phyloP scores from a whole-genome alignment of 495 filamentous ascomycete genomes.

The Hypoxylon cercidicola region DNA sequence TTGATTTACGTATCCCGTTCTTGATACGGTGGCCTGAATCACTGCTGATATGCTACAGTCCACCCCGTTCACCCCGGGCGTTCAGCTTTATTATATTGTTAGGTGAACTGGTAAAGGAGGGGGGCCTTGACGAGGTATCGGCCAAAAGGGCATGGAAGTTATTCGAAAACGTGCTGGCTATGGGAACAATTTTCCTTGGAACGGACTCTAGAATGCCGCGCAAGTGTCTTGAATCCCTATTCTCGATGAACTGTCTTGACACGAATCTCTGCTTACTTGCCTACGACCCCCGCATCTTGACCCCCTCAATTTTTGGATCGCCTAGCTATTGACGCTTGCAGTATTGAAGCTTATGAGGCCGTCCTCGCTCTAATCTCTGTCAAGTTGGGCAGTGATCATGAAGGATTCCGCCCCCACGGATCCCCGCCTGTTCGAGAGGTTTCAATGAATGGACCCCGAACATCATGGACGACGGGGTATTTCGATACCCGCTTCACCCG shows the following conservation, averaged over 20 bases:
- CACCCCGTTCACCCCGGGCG: neutral
- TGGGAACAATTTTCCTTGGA: slow-evolving; percentile 8
- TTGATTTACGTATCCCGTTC: slow-evolving; percentile 21
- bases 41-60: slow-evolving; percentile 25
- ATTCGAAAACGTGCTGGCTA: slow-evolving; percentile 2
- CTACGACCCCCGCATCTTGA: slow-evolving; percentile 36
- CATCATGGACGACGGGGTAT: slow-evolving; percentile 21
- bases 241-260: slow-evolving; percentile 6
- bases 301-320: slow-evolving; percentile 16
- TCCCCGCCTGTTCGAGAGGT: slow-evolving; percentile 36
- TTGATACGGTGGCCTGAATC: slow-evolving; percentile 15
- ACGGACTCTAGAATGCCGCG: slow-evolving; percentile 13
- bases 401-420: slow-evolving; percentile 47
- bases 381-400: slow-evolving; percentile 38
- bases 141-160: slow-evolving; percentile 12
- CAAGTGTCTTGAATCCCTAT: slow-evolving; percentile 10
- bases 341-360: slow-evolving; percentile 12
- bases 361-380: slow-evolving; percentile 26
- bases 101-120: slow-evolving; percentile 1
- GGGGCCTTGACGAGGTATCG: slow-evolving; percentile 3
- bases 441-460: slow-evolving; percentile 26
- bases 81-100: slow-evolving; percentile 9
- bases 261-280: slow-evolving; percentile 32
- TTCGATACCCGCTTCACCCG: slow-evolving; percentile 14
- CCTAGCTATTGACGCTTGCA: slow-evolving; percentile 18